Percentiles rank a stretch among this genome's conserved stretches.
Evolutionary conservation across 129 eudicot genomes (phyloP).

Genomic region (Tagetes erecta): DNA sequence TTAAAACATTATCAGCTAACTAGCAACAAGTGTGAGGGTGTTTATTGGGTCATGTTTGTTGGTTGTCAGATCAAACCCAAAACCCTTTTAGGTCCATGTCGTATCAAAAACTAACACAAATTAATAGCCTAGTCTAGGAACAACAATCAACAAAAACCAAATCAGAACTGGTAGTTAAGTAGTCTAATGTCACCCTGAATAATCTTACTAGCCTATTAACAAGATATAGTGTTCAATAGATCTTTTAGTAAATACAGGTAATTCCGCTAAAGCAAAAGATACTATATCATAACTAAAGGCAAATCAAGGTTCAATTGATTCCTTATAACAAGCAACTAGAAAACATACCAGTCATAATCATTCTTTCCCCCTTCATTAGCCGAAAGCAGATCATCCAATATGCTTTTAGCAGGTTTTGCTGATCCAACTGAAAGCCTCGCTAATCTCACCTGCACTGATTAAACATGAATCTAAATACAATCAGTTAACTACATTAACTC

Average conservation of each 20-base stretch:
- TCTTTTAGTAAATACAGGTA: constrained; percentile 8
- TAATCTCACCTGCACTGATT: constrained; percentile 54
- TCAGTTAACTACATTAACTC: constrained; percentile 3
- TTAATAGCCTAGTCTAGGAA: constrained; percentile 1
- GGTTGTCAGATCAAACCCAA: background rate
- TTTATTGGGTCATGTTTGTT: background rate
- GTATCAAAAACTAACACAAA: background rate
- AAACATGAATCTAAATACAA: background rate
- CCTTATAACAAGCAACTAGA: background rate
- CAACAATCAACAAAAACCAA: constrained; percentile 2
- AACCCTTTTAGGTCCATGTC: background rate
- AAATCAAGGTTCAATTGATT: constrained; percentile 9
- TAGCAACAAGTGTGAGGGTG: background rate
- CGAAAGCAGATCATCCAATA: constrained; percentile 72
- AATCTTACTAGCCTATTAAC: background rate
- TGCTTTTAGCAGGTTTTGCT: constrained; percentile 44
- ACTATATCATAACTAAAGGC: background rate
- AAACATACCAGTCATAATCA: constrained; percentile 85
- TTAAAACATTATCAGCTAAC: background rate
- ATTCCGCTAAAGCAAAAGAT: background rate
- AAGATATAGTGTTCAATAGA: background rate
- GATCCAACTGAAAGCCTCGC: constrained; percentile 83
- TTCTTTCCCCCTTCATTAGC: constrained; percentile 66
- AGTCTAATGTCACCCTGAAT: background rate
- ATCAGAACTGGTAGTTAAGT: constrained; percentile 6